These are phyloP conservation scores for Pterocarpus macrocarpus DNA, from an alignment of 306 rosid species.

Conservation along the genomic window DNA sequence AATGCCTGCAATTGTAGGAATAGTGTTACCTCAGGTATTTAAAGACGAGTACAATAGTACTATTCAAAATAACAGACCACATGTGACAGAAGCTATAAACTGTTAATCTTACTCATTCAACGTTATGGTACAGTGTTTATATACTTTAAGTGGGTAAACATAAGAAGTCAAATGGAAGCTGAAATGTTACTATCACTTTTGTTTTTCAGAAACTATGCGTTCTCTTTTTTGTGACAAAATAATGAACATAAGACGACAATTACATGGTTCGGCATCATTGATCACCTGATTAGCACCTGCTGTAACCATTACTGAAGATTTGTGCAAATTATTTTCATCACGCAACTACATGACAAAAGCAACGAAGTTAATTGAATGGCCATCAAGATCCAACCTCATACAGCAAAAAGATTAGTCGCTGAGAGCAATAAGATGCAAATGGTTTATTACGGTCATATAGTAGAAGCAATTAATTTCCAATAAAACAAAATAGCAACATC, in stretches of 20 bases:
- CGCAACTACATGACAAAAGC: slow-evolving; percentile 68
- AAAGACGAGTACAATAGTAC: slow-evolving; percentile 22
- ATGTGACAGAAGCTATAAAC: no score
- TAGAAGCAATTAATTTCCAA: no score
- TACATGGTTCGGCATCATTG: slow-evolving; percentile 28
- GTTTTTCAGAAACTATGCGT: no score
- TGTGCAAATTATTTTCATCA: slow-evolving; percentile 76
- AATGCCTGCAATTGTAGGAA: slow-evolving; percentile 70
- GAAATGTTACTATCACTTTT: no score
- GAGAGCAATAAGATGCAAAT: slow-evolving; percentile 6
- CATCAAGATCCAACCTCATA: no score
- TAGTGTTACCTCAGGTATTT: slow-evolving; percentile 37
- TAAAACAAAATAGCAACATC: no score
- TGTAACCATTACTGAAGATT: slow-evolving; percentile 97
- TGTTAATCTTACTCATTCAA: no score
- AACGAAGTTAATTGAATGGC: slow-evolving; percentile 1
- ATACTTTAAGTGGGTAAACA: no score
- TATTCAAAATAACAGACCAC: background rate
- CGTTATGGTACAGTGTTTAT: no score
- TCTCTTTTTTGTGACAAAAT: no score
- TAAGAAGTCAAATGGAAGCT: no score
- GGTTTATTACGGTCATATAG: no score
- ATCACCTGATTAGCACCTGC: slow-evolving; percentile 99
- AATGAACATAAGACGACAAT: background rate
- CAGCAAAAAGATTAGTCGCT: background rate